These are phyloP conservation scores for Aegilops sharonensis DNA, from an alignment of 176 grass and related monocot species.

Conservation along the genomic window DNA sequence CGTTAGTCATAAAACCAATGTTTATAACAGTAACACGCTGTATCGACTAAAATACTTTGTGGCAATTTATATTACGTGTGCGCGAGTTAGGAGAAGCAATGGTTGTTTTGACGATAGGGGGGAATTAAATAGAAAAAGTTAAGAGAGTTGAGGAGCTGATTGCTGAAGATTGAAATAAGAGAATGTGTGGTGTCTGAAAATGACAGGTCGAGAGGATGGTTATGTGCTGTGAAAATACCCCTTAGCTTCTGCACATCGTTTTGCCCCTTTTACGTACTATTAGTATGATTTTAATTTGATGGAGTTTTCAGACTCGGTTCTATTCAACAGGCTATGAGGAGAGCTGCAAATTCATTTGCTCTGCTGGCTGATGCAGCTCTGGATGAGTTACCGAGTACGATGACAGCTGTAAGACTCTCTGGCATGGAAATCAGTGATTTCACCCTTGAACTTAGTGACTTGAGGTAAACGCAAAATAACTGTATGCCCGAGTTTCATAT, in stretches of 20 bases:
- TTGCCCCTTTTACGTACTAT: background rate
- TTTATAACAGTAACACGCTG: background rate
- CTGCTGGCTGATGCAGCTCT: conserved; percentile 66
- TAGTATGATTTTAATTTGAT: background rate
- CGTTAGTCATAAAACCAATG: background rate
- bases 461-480: conserved; percentile 46
- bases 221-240: background rate
- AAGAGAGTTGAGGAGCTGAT: background rate
- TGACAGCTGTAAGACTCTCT: conserved; percentile 67
- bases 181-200: background rate
- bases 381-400: conserved; percentile 68
- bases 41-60: background rate
- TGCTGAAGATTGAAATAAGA: background rate
- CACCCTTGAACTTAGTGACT: conserved; percentile 78
- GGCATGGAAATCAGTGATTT: conserved; percentile 90
- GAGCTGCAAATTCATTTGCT: conserved; percentile 66
- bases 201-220: too few species aligned
- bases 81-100: background rate
- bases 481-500: background rate
- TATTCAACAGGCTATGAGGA: conserved; percentile 70
- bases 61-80: background rate
- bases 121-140: background rate
- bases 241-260: background rate
- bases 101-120: background rate
- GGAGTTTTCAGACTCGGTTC: background rate